These are phyloP conservation scores for Cyberlindnera xishuangbannaensis DNA, from an alignment of 805 yeast species.

Conservation along the genomic window DNA sequence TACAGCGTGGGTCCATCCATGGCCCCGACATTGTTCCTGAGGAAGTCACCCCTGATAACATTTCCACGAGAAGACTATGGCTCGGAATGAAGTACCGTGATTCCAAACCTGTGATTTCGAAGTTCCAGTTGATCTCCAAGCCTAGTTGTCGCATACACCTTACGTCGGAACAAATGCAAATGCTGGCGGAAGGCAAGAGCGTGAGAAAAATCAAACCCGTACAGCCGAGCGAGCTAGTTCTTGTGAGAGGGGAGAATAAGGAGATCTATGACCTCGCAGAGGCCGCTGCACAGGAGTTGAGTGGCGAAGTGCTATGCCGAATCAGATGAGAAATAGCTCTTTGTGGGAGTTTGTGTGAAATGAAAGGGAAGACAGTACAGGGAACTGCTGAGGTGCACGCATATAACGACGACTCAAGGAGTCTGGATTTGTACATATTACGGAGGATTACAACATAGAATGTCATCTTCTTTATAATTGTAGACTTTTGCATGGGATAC, in stretches of 20 bases:
- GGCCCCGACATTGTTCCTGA: slow-evolving; percentile 80
- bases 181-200: slow-evolving; percentile 68
- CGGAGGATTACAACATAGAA: too few species aligned
- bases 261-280: slow-evolving; percentile 72
- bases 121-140: slow-evolving; percentile 69
- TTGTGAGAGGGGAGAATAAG: slow-evolving; percentile 47
- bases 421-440: too few species aligned
- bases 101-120: slow-evolving; percentile 67
- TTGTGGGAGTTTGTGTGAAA: not conserved
- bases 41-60: slow-evolving; percentile 81
- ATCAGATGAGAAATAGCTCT: slow-evolving; percentile 34
- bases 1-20: slow-evolving; percentile 75
- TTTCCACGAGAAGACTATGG: slow-evolving; percentile 86
- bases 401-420: too few species aligned
- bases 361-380: not conserved
- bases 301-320: slow-evolving; percentile 81
- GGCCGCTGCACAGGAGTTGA: slow-evolving; percentile 67
- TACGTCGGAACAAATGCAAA: slow-evolving; percentile 55
- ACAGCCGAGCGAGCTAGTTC: slow-evolving; percentile 84
- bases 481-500: not conserved
- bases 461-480: not conserved
- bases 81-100: slow-evolving; percentile 84
- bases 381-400: too few species aligned
- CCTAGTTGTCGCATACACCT: slow-evolving; percentile 77
- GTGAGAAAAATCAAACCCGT: slow-evolving; percentile 74